phyloP scores from a whole-genome alignment of 768 basidiomycete genomes.

The Macrolepiota albuminosa region DNA sequence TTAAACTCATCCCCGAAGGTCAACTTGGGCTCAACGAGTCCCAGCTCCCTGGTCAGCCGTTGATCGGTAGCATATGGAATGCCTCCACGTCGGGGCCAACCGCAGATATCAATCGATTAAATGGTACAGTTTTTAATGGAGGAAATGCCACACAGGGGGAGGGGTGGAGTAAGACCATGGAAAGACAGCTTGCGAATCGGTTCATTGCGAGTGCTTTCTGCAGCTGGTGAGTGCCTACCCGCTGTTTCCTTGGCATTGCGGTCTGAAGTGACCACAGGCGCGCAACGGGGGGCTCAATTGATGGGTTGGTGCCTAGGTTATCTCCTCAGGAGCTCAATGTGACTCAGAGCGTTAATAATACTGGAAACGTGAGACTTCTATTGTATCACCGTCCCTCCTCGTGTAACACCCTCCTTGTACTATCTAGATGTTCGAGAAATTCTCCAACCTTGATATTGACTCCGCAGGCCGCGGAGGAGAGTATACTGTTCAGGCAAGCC shows the following conservation, averaged over 20 bases:
- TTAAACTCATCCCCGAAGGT: slow-evolving; percentile 66
- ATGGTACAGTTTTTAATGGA: slow-evolving; percentile 59
- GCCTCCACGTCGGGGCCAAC: slow-evolving; percentile 46
- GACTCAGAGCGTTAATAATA: slow-evolving; percentile 60
- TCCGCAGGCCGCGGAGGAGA: slow-evolving; percentile 80
- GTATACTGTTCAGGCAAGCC: slow-evolving; percentile 75
- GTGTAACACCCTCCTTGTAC: neutral
- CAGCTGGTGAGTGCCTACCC: slow-evolving; percentile 61
- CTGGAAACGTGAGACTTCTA: slow-evolving; percentile 59
- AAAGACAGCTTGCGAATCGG: slow-evolving; percentile 77
- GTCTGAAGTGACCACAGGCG: slow-evolving; percentile 43
- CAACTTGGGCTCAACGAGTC: slow-evolving; percentile 76
- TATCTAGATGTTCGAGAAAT: slow-evolving; percentile 82
- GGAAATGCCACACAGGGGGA: slow-evolving; percentile 56
- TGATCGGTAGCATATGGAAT: slow-evolving; percentile 32
- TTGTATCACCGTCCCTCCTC: neutral
- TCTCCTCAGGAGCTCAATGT: slow-evolving; percentile 67
- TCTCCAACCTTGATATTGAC: slow-evolving; percentile 74
- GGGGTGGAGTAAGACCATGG: slow-evolving; percentile 60
- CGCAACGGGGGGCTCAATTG: slow-evolving; percentile 84
- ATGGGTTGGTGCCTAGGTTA: slow-evolving; percentile 61
- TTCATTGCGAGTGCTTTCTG: slow-evolving; percentile 82
- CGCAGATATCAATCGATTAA: slow-evolving; percentile 57
- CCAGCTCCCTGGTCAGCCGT: slow-evolving; percentile 64
- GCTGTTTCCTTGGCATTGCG: neutral